Evolutionary conservation across 225 moss, liverwort and hornwort species (phyloP).

Genomic region (Polytrichum commune): DNA sequence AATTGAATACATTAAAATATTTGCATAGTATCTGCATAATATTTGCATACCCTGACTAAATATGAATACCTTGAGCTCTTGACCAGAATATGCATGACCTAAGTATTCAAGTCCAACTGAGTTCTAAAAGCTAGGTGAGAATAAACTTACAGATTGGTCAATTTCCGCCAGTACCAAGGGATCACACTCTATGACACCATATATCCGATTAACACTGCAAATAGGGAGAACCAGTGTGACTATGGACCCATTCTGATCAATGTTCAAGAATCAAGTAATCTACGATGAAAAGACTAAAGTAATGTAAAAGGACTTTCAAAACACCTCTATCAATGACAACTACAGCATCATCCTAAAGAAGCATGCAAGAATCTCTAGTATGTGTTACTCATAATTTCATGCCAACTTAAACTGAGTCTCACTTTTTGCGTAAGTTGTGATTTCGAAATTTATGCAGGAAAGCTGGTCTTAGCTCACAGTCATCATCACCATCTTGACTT

Average conservation of each 20-base stretch:
- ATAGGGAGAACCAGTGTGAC: not conserved
- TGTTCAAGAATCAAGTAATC: too few species aligned
- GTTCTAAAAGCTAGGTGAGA: too few species aligned
- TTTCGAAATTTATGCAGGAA: conserved; percentile 75
- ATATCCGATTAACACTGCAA: conserved; percentile 47
- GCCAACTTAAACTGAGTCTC: conserved; percentile 7
- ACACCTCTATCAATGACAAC: too few species aligned
- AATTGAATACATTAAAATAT: not conserved
- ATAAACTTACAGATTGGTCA: conserved; percentile 69
- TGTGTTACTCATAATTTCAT: not conserved
- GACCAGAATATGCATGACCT: too few species aligned
- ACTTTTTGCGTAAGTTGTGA: conserved; percentile 34
- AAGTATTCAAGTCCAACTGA: too few species aligned
- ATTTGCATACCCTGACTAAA: too few species aligned
- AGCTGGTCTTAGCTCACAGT: conserved; percentile 76
- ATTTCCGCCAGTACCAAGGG: conserved; percentile 67
- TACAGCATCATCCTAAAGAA: not conserved
- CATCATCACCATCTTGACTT: conserved; percentile 64
- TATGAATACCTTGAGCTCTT: too few species aligned
- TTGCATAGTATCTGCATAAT: too few species aligned
- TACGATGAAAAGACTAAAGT: too few species aligned
- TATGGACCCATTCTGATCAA: too few species aligned
- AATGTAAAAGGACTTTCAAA: too few species aligned
- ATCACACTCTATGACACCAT: conserved; percentile 88
- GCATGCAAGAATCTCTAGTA: not conserved